Evolutionary conservation across 1,284 basidiomycete species (phyloP).

Genomic region (Rugosomyces carneus): DNA sequence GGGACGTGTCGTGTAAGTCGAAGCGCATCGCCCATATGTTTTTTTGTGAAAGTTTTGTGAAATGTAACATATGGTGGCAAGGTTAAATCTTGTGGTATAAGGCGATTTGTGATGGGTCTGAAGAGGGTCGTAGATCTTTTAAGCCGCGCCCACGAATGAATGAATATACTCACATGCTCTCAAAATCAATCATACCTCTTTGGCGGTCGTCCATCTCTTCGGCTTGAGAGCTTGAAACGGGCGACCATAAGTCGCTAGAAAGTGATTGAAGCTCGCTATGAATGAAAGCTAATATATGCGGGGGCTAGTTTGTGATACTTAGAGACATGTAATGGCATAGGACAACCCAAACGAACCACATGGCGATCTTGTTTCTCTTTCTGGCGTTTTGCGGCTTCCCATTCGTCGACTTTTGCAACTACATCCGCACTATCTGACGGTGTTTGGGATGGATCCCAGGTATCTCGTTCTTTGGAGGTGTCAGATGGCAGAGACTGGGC

Average conservation of each 20-base stretch:
- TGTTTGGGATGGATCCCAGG: constrained; percentile 39
- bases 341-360: constrained; percentile 45
- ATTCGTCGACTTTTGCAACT: constrained; percentile 42
- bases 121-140: constrained; percentile 12
- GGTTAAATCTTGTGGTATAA: constrained; percentile 38
- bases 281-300: constrained; percentile 54
- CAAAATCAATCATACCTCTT: constrained; percentile 38
- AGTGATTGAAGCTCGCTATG: constrained; percentile 47
- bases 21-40: constrained; percentile 51
- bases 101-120: constrained; percentile 27
- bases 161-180: constrained; percentile 48
- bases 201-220: constrained; percentile 26
- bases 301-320: constrained; percentile 36
- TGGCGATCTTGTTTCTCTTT: constrained; percentile 54
- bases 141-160: neutral
- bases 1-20: constrained; percentile 54
- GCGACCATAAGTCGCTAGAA: constrained; percentile 44
- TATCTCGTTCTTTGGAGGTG: constrained; percentile 27
- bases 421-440: constrained; percentile 23
- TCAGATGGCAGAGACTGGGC: constrained; percentile 25
- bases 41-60: constrained; percentile 46
- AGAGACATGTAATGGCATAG: constrained; percentile 8
- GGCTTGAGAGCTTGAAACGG: constrained; percentile 14
- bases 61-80: constrained; percentile 43
- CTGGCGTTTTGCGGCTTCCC: constrained; percentile 56